Evolutionary conservation across 768 basidiomycete genomes (phyloP), one percentile per base, ranked within the genome.

Genomic region (Sarcomyxa edulis): DNA sequence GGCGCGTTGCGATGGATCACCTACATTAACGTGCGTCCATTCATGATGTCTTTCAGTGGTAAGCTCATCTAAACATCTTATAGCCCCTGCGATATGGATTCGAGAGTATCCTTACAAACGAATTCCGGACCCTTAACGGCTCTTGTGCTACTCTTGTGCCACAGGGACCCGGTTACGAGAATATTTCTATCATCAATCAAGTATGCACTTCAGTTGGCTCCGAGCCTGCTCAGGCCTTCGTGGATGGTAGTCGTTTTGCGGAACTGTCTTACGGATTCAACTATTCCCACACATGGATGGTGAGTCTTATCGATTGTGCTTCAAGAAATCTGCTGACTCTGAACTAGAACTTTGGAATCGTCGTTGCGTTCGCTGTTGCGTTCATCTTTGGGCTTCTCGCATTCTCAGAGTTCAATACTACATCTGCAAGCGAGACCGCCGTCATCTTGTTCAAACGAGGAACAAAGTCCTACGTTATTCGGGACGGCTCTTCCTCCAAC

Each of bases 141-240:
- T 51, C 60, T 10, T 83, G 82, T 50, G 62, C 81, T 18, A 55
- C 64, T 27, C 61, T 85, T 10, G 76, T 81, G 0, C 81, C 84
- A 3, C 67, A 62, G 3, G 83, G 84, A 0, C 61, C 80, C 0
- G 75, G 76, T 1, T 87, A 87, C 45, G 73, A 73, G 46, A 62
- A 63, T 14, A 54, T 81, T 27, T 55, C 66, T 3, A 46, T 81
- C 11, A 56, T 48, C 1, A 87, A 91, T 52, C 89, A 90, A 59
- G 81, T 83, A 1, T 94, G 91, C 55, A 71, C 84, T 2, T 71
- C 80, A 0, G 66, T 81, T 6, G 89, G 91, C 4, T 70, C 81
- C 2, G 50, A 69, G 3, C 47, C 80, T 0, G 89, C 88, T 1
- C 67, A 78, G 37, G 52, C 56, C n/a, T 56, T 48, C 10, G 88